A percentile compares a stretch with the other conserved stretches of the same genome.
Evolutionary conservation across 495 filamentous ascomycete species (phyloP).

Genomic region (Penicillium riverlandense): DNA sequence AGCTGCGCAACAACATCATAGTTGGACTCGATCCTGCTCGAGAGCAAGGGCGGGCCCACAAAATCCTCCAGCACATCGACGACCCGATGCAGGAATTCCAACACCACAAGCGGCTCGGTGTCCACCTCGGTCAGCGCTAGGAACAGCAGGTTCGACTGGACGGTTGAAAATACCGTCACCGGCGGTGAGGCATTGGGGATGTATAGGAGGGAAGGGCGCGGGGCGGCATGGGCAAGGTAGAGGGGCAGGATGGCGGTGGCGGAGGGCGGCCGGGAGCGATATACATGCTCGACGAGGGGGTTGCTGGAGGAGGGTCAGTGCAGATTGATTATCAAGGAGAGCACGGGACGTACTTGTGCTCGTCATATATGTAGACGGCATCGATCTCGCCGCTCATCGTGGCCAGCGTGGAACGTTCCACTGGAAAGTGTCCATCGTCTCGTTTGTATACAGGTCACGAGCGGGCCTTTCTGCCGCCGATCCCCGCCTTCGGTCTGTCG

Average conservation of each 20-base stretch:
- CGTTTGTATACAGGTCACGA: conserved; percentile 16
- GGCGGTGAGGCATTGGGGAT: conserved; percentile 73
- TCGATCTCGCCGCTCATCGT: conserved; percentile 80
- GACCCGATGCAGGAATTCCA: conserved; percentile 92
- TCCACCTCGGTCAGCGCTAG: conserved; percentile 76
- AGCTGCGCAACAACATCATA: conserved; percentile 96
- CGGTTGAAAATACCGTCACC: conserved; percentile 81
- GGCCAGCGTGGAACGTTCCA: conserved; percentile 18
- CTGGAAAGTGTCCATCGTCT: not conserved
- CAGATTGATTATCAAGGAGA: not conserved
- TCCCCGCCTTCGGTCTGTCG: conserved; percentile 20
- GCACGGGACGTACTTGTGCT: conserved; percentile 59
- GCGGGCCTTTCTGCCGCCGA: conserved; percentile 28
- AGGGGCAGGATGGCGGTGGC: conserved; percentile 69
- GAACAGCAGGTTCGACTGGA: conserved; percentile 81
- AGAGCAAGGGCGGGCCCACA: conserved; percentile 78
- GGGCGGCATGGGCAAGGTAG: conserved; percentile 77
- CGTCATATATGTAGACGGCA: conserved; percentile 94
- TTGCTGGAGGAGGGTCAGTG: conserved; percentile 33
- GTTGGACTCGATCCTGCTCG: conserved; percentile 74
- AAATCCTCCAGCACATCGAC: conserved; percentile 95
- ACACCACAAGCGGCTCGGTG: conserved; percentile 84
- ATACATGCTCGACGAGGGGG: conserved; percentile 61
- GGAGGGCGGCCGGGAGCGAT: conserved; percentile 68
- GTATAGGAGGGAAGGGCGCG: conserved; percentile 81